Conservation (phyloP, 116 monocot species). For the Iris pallida region DNA sequence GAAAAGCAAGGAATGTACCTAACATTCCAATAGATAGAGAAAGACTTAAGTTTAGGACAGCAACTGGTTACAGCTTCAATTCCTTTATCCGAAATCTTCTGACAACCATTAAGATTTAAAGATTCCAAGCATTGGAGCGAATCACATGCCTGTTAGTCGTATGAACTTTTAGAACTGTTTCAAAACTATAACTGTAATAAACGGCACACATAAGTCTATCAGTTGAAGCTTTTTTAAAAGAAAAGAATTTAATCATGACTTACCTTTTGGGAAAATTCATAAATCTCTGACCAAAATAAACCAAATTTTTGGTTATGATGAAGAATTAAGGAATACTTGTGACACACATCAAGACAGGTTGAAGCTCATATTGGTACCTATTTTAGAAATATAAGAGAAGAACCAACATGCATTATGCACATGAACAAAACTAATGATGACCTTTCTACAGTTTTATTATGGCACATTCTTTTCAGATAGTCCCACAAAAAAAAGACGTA, state of each 20-base stretch:
- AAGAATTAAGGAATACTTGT: background rate
- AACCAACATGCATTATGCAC: no score
- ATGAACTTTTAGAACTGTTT: background rate
- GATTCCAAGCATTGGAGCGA: slow-evolving; percentile 42
- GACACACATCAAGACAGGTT: background rate
- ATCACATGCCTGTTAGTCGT: slow-evolving; percentile 30
- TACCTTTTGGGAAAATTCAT: background rate
- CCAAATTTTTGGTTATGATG: background rate
- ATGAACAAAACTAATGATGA: no score
- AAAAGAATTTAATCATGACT: background rate
- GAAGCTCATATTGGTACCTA: background rate
- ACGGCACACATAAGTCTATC: no score
- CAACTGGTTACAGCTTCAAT: slow-evolving; percentile 63
- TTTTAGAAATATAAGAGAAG: no score
- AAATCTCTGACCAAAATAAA: background rate
- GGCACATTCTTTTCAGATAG: no score
- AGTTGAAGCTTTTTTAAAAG: no score
- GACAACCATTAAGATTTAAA: slow-evolving; percentile 93
- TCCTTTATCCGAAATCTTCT: slow-evolving; percentile 83
- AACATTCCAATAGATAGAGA: slow-evolving; percentile 94
- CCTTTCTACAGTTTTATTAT: no score
- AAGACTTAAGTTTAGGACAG: slow-evolving; percentile 55
- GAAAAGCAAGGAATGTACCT: slow-evolving; percentile 31
- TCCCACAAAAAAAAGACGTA: no score
- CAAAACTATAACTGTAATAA: background rate